These are phyloP conservation scores for Daldinia concentrica DNA, from an alignment of 495 filamentous ascomycete genomes.

Conservation along the genomic window DNA sequence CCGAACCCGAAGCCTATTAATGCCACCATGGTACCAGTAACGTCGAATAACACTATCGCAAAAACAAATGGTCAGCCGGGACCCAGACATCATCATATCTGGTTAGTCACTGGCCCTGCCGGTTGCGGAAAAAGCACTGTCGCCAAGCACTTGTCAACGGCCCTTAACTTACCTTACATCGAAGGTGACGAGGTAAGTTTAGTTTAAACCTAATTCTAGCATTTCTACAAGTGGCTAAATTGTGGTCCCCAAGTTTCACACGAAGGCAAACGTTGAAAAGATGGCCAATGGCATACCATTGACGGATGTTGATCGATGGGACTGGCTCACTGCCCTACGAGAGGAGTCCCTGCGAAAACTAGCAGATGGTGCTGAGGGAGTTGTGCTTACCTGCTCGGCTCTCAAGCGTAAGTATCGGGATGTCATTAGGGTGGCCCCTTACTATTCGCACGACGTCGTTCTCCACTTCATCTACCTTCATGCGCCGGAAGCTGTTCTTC, in stretches of 20 bases:
- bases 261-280: conserved; percentile 86
- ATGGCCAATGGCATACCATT: conserved; percentile 89
- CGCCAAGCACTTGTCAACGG: conserved; percentile 76
- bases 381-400: conserved; percentile 94
- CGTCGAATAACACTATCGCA: conserved; percentile 43
- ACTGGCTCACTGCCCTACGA: conserved; percentile 92
- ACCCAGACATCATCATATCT: conserved; percentile 78
- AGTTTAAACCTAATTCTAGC: background rate
- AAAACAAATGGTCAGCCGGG: conserved; percentile 35
- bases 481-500: conserved; percentile 75
- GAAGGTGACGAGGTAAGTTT: conserved; percentile 92
- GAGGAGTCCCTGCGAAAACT: conserved; percentile 77
- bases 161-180: conserved; percentile 80
- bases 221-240: conserved; percentile 28
- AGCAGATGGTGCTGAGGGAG: conserved; percentile 69
- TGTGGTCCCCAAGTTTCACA: conserved; percentile 78
- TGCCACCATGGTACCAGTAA: conserved; percentile 42
- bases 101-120: conserved; percentile 96
- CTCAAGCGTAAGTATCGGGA: conserved; percentile 98
- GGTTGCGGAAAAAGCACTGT: conserved; percentile 97
- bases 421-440: conserved; percentile 89
- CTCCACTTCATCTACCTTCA: conserved; percentile 95
- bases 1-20: conserved; percentile 49
- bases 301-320: conserved; percentile 96
- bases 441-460: conserved; percentile 75